Evolutionary conservation across 2,329 filamentous ascomycete genomes (phyloP), one percentile per base, ranked within the genome.

Genomic region (Tricladium varicosporioides): DNA sequence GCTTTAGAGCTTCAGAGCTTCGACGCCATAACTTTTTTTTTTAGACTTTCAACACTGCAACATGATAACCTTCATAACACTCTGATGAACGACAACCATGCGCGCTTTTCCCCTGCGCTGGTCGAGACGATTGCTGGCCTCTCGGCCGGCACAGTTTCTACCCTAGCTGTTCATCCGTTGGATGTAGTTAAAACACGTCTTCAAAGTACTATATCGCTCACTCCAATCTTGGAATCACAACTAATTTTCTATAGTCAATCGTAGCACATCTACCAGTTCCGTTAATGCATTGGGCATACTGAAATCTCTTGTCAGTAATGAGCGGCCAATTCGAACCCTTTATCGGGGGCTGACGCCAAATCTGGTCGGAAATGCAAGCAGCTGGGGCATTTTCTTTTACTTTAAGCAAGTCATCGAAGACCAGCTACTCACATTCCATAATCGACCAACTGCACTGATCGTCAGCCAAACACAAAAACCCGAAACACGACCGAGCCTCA

Each of bases 161-260:
- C 94, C 19, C 80, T 97, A 49, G 87, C 86, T 56, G 88, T 94
- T 52, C 93, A 97, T 71, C 94, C 94, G 32, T 84, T 99, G 59
- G 94, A 99, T 75, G 86, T 99, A 62, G 86, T 97, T 71, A 99
- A 99, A 80, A 97, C 93, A 60, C 88, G 94, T 62, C 85, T 99
- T 71, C 94, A 99, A 77, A 86, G 90, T 92, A 76, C 22, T 57
- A 48, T 51, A 76, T 70, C 42, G 18, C 47, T 48, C 22, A 36
- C 27, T 33, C 56, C 55, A 27, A 32, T 33, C 18, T 27, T 31
- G 31, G 9, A 14, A 11, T n/a, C 33, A n/a, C 31, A 48, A 50
- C 58, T 62, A 59, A 63, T 51, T 15, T 18, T 9, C 15, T 46
- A 44, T 18, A 83, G 82, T 86, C 64, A 76, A 83, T 64, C 79